Conservation (phyloP, 2,329 filamentous ascomycete genomes). For the Ceratocystis destructans region DNA sequence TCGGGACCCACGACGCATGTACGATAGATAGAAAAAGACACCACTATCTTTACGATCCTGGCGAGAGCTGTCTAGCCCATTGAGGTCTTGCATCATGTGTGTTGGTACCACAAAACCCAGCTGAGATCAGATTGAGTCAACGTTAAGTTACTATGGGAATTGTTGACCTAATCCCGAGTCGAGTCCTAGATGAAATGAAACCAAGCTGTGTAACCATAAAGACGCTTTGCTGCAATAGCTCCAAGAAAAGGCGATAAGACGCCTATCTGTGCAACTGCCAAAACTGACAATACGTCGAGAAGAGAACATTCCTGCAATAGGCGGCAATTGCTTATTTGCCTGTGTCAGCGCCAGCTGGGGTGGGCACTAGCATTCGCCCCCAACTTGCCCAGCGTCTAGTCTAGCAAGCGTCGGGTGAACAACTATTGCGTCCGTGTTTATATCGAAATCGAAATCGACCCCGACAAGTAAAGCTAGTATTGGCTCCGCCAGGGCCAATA, state of each 20-base stretch:
- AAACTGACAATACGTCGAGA: background rate
- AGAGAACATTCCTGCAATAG: background rate
- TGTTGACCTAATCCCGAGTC: background rate
- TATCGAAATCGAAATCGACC: no score
- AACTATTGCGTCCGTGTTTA: background rate
- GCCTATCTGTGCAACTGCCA: background rate
- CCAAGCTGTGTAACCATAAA: background rate
- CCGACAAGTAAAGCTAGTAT: background rate
- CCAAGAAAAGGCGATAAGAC: background rate
- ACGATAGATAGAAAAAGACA: no score
- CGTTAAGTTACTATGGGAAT: background rate
- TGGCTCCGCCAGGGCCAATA: background rate
- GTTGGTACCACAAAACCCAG: no score
- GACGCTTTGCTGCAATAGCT: background rate
- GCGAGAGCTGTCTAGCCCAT: no score
- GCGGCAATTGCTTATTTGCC: background rate
- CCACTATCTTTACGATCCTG: no score
- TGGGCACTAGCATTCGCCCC: background rate
- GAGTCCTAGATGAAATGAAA: background rate
- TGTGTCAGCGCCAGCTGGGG: background rate
- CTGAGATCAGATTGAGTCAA: no score
- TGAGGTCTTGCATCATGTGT: no score
- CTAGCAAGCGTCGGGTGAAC: no score
- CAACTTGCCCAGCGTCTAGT: no score
- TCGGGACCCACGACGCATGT: no score